Evolutionary conservation across 306 rosid species (phyloP).

Genomic region (Neltuma alba): DNA sequence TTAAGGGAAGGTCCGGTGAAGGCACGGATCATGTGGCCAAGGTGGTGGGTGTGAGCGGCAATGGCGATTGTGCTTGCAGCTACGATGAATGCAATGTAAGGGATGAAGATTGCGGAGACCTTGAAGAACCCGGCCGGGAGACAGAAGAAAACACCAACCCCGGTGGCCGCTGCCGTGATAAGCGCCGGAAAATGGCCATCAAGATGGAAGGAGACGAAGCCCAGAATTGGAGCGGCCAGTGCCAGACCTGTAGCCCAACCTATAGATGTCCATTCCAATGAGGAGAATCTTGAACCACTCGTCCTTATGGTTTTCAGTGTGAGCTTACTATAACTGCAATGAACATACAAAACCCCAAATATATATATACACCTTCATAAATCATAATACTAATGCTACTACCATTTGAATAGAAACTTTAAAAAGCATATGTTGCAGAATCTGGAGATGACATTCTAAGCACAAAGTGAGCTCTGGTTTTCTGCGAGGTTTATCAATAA

Average conservation of each 20-base stretch:
- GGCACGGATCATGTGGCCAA: conserved; percentile 59
- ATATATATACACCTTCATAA: not conserved
- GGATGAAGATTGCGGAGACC: conserved; percentile 61
- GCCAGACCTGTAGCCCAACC: conserved; percentile 73
- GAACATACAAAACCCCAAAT: not conserved
- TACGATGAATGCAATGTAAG: conserved; percentile 59
- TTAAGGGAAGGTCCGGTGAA: conserved; percentile 27
- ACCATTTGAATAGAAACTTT: not conserved
- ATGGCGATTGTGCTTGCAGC: conserved; percentile 52
- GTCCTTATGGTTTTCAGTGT: conserved; percentile 47
- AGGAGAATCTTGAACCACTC: conserved; percentile 38
- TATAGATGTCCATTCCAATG: conserved; percentile 79
- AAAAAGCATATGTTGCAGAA: not conserved
- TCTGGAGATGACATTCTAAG: not conserved
- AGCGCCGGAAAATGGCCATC: conserved; percentile 49
- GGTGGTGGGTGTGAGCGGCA: conserved; percentile 72
- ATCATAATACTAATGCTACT: not conserved
- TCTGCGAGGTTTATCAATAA: not conserved
- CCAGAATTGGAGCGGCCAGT: conserved; percentile 61
- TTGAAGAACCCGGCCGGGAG: conserved; percentile 70
- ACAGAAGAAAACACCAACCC: conserved; percentile 68
- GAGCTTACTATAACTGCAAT: conserved; percentile 64
- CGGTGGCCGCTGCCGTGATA: conserved; percentile 53
- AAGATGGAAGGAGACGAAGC: conserved; percentile 54
- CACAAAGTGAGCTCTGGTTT: not conserved